These are phyloP conservation scores for Aspergillus brasiliensis DNA, from an alignment of 2,329 filamentous ascomycete species.

Conservation along the genomic window DNA sequence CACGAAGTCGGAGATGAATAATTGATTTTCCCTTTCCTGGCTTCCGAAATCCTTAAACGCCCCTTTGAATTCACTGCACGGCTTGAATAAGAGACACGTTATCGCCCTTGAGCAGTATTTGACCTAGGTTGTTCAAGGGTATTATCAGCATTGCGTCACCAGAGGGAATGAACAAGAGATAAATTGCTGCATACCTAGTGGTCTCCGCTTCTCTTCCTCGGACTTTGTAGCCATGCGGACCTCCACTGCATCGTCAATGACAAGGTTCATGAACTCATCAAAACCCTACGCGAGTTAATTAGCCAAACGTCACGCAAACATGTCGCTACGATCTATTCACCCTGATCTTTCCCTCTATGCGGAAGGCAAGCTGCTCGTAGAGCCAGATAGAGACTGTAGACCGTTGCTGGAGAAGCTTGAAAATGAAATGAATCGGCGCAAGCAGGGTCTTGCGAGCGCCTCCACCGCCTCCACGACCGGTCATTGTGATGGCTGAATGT, in stretches of 20 bases:
- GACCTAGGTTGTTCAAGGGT: constrained; percentile 55
- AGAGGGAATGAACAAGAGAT: background rate
- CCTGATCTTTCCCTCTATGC: constrained; percentile 95
- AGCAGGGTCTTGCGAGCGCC: constrained; percentile 68
- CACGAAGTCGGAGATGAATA: constrained; percentile 5
- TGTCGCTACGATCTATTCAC: constrained; percentile 51
- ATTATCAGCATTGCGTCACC: constrained; percentile 14
- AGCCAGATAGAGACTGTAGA: constrained; percentile 92
- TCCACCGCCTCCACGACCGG: constrained; percentile 56
- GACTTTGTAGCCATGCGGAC: constrained; percentile 83
- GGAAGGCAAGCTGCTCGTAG: constrained; percentile 90
- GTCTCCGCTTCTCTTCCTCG: constrained; percentile 75
- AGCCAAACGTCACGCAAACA: constrained; percentile 6
- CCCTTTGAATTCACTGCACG: constrained; percentile 35
- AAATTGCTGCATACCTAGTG: constrained; percentile 65
- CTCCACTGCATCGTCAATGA: constrained; percentile 92
- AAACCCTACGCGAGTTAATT: constrained; percentile 68
- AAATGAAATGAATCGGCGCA: constrained; percentile 84
- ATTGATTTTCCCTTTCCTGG: constrained; percentile 2
- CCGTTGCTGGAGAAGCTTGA: constrained; percentile 85
- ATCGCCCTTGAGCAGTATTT: constrained; percentile 85
- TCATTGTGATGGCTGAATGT: constrained; percentile 45
- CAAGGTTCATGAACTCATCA: constrained; percentile 99
- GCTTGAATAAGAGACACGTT: constrained; percentile 80
- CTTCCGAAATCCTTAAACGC: constrained; percentile 9